Base-by-base conservation (phyloP, 345 rosid genomes). In the Lumnitzera racemosa region DNA sequence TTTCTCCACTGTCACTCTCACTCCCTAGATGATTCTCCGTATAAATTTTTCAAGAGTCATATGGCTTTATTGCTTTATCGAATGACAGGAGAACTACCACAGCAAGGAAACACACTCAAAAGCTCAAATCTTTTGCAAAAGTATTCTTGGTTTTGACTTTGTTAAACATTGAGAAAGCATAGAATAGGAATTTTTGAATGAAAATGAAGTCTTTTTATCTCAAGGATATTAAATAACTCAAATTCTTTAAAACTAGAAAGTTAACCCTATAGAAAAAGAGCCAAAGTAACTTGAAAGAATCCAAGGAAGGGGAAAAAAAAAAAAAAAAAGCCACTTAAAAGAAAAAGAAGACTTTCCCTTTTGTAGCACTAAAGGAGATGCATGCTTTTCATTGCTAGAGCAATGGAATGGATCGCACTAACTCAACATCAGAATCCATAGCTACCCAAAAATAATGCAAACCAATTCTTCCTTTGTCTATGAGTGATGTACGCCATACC, bases 291-390 rank as follows among this genome's bases (percentile, higher is more conserved):
- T 24, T 25, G 7, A 54, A 56, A 65, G 76, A 72, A 76, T 72
- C 80, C 80, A 68, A 76, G 68, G 20, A 20, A 20, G 20, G 20
- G 20, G 1, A 20, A 20, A 20, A 1, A 20, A 47, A 27, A 27
- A 27, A 27, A 49, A 61, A 58, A 48, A 55, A 59, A 64, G 64
- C 29, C 55, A 58, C 61, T n/a, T 36, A 58, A 59, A 66, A 65
- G 76, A 56, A 62, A 76, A 71, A 76, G 80, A 60, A 58, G 62
- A 68, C 52, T 24, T 55, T 62, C 46, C 46, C 61, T 61, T 70
- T 75, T 68, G 55, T 64, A 11, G 54, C 58, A 62, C 59, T 16
- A 68, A 65, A 71, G 70, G 50, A 52, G 57, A 29, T 25, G 53
- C 59, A 23, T 60, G 56, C 50, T 64, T 58, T 55, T 49, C 46